phyloP scores from a whole-genome alignment of 2,329 filamentous ascomycete species.

The Neobulgaria alba region DNA sequence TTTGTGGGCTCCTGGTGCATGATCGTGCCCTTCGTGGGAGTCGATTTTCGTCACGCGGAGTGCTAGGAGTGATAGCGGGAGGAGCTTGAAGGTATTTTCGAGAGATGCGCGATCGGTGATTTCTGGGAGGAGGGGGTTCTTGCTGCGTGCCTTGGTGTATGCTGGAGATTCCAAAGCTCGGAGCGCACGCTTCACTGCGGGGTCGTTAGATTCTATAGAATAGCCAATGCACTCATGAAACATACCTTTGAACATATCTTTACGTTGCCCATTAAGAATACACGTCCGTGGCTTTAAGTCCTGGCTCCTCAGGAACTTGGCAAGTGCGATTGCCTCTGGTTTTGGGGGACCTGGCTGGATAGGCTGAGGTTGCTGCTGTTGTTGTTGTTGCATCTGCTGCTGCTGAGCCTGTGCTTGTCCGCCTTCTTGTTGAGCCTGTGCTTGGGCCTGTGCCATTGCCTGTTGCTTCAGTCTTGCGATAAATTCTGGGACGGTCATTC shows the following conservation, averaged over 20 bases:
- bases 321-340: conserved; percentile 79
- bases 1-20: conserved; percentile 53
- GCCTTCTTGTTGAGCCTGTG: conserved; percentile 42
- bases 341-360: conserved; percentile 76
- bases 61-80: conserved; percentile 89
- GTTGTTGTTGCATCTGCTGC: conserved; percentile 32
- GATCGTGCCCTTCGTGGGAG: conserved; percentile 65
- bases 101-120: conserved; percentile 83
- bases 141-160: conserved; percentile 81
- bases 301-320: conserved; percentile 76
- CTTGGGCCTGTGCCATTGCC: conserved; percentile 41
- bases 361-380: conserved; percentile 50
- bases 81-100: conserved; percentile 88
- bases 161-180: conserved; percentile 81
- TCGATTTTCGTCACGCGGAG: conserved; percentile 81
- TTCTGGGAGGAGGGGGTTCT: conserved; percentile 81
- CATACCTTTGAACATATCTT: conserved; percentile 93
- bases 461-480: conserved; percentile 59
- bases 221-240: neutral
- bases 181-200: conserved; percentile 84
- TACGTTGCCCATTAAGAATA: conserved; percentile 91
- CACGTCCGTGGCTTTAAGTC: conserved; percentile 83
- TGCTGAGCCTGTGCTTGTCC: conserved; percentile 33
- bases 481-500: conserved; percentile 79
- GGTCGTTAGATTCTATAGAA: neutral